phyloP scores from a whole-genome alignment of 345 rosid genomes.

The Iberis pinnata region DNA sequence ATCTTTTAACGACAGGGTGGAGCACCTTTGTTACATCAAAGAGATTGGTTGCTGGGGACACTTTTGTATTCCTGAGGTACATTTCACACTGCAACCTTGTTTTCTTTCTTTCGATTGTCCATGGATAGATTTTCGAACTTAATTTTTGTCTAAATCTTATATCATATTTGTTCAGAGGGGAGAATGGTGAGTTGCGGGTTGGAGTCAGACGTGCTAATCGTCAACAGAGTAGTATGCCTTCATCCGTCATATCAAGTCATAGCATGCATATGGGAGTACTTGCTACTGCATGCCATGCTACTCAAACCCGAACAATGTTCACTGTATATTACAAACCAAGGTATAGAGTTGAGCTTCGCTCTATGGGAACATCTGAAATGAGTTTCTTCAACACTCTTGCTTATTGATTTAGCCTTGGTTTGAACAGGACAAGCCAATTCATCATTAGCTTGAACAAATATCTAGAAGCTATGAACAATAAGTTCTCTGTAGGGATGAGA shows the following conservation, averaged over 20 bases:
- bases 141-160: conserved; percentile 1
- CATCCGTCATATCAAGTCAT: conserved; percentile 86
- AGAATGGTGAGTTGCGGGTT: conserved; percentile 62
- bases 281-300: conserved; percentile 88
- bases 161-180: conserved; percentile 44
- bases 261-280: conserved; percentile 96
- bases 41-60: conserved; percentile 81
- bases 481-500: conserved; percentile 68
- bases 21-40: conserved; percentile 89
- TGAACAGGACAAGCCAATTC: conserved; percentile 80
- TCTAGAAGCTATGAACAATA: conserved; percentile 51
- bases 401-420: conserved; percentile 15
- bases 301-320: conserved; percentile 55
- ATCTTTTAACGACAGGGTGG: conserved; percentile 93
- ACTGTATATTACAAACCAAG: conserved; percentile 88
- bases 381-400: conserved; percentile 8
- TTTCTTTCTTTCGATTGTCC: conserved; percentile 8
- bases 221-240: conserved; percentile 68
- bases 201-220: conserved; percentile 69
- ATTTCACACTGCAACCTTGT: conserved; percentile 3
- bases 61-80: conserved; percentile 84
- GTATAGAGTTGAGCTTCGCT: conserved; percentile 35
- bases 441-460: conserved; percentile 76
- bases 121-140: conserved; percentile 1
- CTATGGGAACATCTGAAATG: not conserved